Percentiles rank a stretch among this genome's conserved stretches.
Conservation (phyloP, 2,329 filamentous ascomycete species). For the Sarocladiaceae sp. region DNA sequence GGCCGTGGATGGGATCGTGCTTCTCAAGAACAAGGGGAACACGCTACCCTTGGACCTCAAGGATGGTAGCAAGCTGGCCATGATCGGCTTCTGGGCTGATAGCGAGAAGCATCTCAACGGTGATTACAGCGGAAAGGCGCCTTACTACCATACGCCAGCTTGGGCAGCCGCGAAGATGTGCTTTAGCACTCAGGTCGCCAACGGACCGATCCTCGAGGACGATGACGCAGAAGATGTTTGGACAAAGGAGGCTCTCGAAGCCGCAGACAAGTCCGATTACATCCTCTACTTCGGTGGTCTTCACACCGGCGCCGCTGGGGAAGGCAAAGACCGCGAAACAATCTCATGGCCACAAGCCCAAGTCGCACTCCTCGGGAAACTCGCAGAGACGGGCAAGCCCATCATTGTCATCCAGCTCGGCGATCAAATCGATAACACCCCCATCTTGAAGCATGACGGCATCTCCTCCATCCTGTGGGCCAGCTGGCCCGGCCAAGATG, state of each 20-base stretch:
- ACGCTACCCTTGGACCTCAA: too few relatives aligned
- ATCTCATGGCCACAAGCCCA: conserved; percentile 48
- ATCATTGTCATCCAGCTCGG: conserved; percentile 47
- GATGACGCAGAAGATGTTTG: conserved; percentile 21
- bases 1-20: conserved; percentile 37
- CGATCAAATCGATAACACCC: conserved; percentile 44
- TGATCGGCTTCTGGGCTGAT: conserved; percentile 28
- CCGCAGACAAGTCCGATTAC: conserved; percentile 38
- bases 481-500: conserved; percentile 54
- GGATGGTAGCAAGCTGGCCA: conserved; percentile 13
- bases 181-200: conserved; percentile 27
- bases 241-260: conserved; percentile 25
- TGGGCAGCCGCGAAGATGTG: conserved; percentile 18
- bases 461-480: conserved; percentile 50
- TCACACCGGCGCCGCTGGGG: conserved; percentile 43
- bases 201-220: conserved; percentile 18
- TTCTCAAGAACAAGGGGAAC: too few relatives aligned
- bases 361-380: conserved; percentile 38
- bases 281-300: conserved; percentile 51
- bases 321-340: conserved; percentile 42
- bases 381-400: conserved; percentile 35
- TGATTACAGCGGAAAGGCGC: conserved; percentile 31
- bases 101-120: conserved; percentile 17
- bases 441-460: conserved; percentile 38
- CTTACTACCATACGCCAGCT: conserved; percentile 47